Conservation (phyloP, 2,329 filamentous ascomycete genomes). For the Drechslerella coelobrocha region DNA sequence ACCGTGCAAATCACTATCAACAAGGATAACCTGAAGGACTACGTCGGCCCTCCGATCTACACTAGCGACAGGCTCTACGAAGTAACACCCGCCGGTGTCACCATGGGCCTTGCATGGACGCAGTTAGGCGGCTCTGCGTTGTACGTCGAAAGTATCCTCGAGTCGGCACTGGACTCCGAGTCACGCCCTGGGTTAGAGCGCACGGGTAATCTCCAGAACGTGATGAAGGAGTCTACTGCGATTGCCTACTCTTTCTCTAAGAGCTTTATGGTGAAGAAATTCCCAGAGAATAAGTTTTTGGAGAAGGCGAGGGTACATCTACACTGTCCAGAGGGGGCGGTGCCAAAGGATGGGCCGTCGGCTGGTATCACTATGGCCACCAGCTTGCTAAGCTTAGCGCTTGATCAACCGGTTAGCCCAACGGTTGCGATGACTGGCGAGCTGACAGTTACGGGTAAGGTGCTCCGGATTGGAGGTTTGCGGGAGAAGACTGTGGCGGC, state of each 20-base stretch:
- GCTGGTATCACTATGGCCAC: slow-evolving; percentile 99
- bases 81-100: slow-evolving; percentile 87
- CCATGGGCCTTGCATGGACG: slow-evolving; percentile 98
- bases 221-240: slow-evolving; percentile 96
- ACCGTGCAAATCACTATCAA: slow-evolving; percentile 83
- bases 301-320: slow-evolving; percentile 94
- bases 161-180: slow-evolving; percentile 74
- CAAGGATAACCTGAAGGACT: slow-evolving; percentile 92
- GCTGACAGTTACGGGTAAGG: slow-evolving; percentile 94
- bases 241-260: slow-evolving; percentile 98
- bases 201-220: slow-evolving; percentile 90
- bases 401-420: slow-evolving; percentile 78
- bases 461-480: slow-evolving; percentile 89
- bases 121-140: slow-evolving; percentile 94
- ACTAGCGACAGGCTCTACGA: slow-evolving; percentile 96
- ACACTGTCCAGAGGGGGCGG: slow-evolving; percentile 94
- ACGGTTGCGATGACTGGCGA: slow-evolving; percentile 98
- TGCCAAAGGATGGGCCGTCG: slow-evolving; percentile 90
- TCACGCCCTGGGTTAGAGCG: slow-evolving; percentile 83
- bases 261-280: slow-evolving; percentile 80
- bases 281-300: slow-evolving; percentile 92
- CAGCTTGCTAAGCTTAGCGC: slow-evolving; percentile 80
- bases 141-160: slow-evolving; percentile 95
- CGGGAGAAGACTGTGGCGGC: slow-evolving; percentile 98
- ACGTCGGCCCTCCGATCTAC: slow-evolving; percentile 93